These are phyloP conservation scores for Acanthochlamys bracteata DNA, from an alignment of 106 monocot genomes.

Conservation along the genomic window DNA sequence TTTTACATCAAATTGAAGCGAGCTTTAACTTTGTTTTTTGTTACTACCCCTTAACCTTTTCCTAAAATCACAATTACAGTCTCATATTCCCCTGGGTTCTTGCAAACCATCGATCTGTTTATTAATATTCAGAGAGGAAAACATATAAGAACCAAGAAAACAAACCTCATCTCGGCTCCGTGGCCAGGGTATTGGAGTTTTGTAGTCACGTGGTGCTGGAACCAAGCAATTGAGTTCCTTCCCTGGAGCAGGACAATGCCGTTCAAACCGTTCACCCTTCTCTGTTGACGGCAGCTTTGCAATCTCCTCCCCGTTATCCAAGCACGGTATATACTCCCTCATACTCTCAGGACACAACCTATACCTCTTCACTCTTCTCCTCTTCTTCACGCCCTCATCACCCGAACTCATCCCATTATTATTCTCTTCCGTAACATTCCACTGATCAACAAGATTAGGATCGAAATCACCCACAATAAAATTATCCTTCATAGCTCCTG, in stretches of 20 bases:
- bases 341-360: constrained; percentile 38
- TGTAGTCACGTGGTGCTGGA: constrained; percentile 63
- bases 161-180: constrained; percentile 76
- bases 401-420: constrained; percentile 5
- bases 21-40: too few species aligned
- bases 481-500: constrained; percentile 55
- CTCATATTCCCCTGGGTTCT: background rate
- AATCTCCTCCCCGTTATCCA: constrained; percentile 77
- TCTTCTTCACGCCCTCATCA: constrained; percentile 10
- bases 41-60: too few species aligned
- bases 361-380: constrained; percentile 34
- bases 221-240: constrained; percentile 57
- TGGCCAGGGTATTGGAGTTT: constrained; percentile 80
- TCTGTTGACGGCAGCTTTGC: constrained; percentile 51
- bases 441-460: constrained; percentile 25
- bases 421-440: constrained; percentile 17
- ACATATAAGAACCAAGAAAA: background rate
- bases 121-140: background rate
- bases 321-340: constrained; percentile 85
- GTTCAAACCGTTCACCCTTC: constrained; percentile 73
- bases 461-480: constrained; percentile 42
- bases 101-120: background rate
- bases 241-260: constrained; percentile 53
- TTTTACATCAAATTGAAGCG: too few species aligned
- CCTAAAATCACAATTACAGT: too few species aligned